Evolutionary conservation across 768 basidiomycete genomes (phyloP).

Genomic region (Podaxis sp.): DNA sequence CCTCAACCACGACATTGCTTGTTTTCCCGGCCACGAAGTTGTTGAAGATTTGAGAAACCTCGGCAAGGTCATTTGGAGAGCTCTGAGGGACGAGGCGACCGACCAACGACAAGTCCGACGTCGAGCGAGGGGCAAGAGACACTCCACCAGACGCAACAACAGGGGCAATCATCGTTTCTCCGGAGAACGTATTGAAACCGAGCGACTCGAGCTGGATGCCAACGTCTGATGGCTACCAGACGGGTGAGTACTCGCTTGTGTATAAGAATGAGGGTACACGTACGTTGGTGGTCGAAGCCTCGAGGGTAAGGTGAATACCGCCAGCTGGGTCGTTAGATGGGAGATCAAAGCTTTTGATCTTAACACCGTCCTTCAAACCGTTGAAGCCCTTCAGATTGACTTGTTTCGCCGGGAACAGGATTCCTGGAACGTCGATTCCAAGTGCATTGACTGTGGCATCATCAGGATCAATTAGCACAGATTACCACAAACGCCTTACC

Average conservation of each 20-base stretch:
- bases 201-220: slow-evolving; percentile 64
- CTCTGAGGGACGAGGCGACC: slow-evolving; percentile 69
- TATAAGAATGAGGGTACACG: slow-evolving; percentile 20
- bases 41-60: slow-evolving; percentile 68
- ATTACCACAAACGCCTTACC: slow-evolving; percentile 34
- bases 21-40: slow-evolving; percentile 69
- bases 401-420: slow-evolving; percentile 53
- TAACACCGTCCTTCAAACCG: slow-evolving; percentile 59
- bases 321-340: slow-evolving; percentile 71
- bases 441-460: slow-evolving; percentile 49
- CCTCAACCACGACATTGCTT: slow-evolving; percentile 58
- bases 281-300: slow-evolving; percentile 61
- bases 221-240: slow-evolving; percentile 66
- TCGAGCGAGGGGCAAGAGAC: slow-evolving; percentile 53
- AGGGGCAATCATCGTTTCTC: slow-evolving; percentile 56
- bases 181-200: slow-evolving; percentile 58
- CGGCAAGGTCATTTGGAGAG: slow-evolving; percentile 48
- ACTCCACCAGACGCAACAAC: slow-evolving; percentile 50
- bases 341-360: slow-evolving; percentile 66
- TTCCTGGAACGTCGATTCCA: slow-evolving; percentile 57
- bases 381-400: slow-evolving; percentile 73
- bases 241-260: neutral
- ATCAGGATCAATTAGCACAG: neutral
- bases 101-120: slow-evolving; percentile 49
- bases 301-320: slow-evolving; percentile 66